Percentiles rank a stretch among this genome's conserved stretches.
Evolutionary conservation across 2,329 filamentous ascomycete species (phyloP).

Genomic region (Periconia macrospinosa): DNA sequence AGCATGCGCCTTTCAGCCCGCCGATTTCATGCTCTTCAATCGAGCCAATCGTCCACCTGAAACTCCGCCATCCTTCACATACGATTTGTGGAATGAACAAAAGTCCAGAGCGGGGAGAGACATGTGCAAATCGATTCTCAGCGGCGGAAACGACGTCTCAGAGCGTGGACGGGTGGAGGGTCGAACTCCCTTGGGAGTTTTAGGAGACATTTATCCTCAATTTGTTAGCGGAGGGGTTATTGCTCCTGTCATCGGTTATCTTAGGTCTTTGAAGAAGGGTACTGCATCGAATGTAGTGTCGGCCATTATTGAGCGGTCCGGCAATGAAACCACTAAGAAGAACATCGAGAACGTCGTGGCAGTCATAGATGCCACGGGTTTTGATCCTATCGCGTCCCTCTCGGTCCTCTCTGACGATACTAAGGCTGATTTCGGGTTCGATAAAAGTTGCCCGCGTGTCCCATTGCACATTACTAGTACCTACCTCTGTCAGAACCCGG

Average conservation of each 20-base stretch:
- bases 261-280: too few species aligned
- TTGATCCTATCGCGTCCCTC: conserved; percentile 61
- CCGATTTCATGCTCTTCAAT: conserved; percentile 30
- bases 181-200: neutral
- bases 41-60: conserved; percentile 27
- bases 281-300: too few species aligned
- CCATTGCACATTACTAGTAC: conserved; percentile 48
- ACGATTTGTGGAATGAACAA: neutral
- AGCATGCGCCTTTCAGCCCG: conserved; percentile 7
- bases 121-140: conserved; percentile 13
- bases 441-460: conserved; percentile 50
- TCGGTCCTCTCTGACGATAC: conserved; percentile 62
- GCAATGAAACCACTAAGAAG: neutral
- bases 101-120: neutral
- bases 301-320: too few species aligned
- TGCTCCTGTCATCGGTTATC: too few species aligned
- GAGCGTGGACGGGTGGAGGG: neutral
- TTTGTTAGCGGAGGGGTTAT: neutral
- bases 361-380: conserved; percentile 73
- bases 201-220: conserved; percentile 4
- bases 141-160: neutral
- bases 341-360: conserved; percentile 61
- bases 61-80: conserved; percentile 1
- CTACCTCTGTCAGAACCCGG: conserved; percentile 51
- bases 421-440: conserved; percentile 59